phyloP scores from a whole-genome alignment of 768 basidiomycete genomes.

The Chiua virens region DNA sequence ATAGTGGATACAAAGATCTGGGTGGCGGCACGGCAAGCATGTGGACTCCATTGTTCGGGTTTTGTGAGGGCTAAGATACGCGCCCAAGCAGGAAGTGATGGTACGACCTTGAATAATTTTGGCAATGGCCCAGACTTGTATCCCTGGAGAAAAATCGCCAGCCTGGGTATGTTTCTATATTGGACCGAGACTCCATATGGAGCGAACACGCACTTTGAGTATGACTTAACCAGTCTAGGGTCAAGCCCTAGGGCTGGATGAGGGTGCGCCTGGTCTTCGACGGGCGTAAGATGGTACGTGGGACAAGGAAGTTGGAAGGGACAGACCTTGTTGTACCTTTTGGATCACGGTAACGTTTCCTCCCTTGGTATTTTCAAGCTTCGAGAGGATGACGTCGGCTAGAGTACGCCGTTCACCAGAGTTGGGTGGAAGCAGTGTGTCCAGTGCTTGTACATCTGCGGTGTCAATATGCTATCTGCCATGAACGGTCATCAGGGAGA shows the following conservation, averaged over 20 bases:
- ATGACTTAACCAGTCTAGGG: conserved; percentile 90
- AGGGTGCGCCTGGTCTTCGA: conserved; percentile 49
- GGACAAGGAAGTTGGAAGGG: neutral
- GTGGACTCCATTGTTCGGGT: conserved; percentile 94
- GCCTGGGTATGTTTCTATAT: conserved; percentile 44
- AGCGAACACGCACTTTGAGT: conserved; percentile 72
- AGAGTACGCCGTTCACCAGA: conserved; percentile 78
- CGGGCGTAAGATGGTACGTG: conserved; percentile 4
- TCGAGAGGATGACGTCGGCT: conserved; percentile 96
- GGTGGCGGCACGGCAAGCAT: conserved; percentile 92
- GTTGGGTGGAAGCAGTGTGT: conserved; percentile 75
- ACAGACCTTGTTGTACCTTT: conserved; percentile 58
- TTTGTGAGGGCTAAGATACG: conserved; percentile 90
- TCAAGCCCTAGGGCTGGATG: conserved; percentile 89
- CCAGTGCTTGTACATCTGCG: conserved; percentile 82
- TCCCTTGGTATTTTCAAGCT: conserved; percentile 70
- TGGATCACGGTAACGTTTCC: conserved; percentile 55
- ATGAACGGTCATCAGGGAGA: conserved; percentile 3
- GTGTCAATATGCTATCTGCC: conserved; percentile 79
- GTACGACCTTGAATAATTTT: conserved; percentile 97
- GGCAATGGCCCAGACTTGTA: conserved; percentile 95
- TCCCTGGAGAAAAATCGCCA: conserved; percentile 79
- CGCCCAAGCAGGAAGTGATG: conserved; percentile 94
- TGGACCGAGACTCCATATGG: neutral
- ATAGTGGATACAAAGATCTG: conserved; percentile 95